Percentiles rank a stretch among this genome's conserved stretches.
Evolutionary conservation across 495 filamentous ascomycete species (phyloP).

Genomic region (Penicillium arizonense): DNA sequence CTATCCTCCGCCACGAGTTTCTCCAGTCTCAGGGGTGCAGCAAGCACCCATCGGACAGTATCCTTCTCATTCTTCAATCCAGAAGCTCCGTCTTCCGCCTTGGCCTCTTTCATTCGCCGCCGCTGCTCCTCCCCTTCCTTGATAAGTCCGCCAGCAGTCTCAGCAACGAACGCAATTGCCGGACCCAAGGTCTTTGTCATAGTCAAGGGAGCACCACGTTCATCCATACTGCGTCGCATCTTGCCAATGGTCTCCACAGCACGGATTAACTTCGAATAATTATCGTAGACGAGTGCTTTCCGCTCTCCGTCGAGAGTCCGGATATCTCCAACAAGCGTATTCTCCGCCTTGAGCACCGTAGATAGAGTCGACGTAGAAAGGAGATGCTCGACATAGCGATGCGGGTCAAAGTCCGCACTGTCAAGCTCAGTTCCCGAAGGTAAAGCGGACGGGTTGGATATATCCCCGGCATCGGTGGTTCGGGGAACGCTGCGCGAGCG

Average conservation of each 20-base stretch:
- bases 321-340: conserved; percentile 65
- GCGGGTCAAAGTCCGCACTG: conserved; percentile 44
- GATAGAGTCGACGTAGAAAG: conserved; percentile 57
- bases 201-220: conserved; percentile 44
- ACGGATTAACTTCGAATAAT: conserved; percentile 91
- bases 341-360: conserved; percentile 60
- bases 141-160: conserved; percentile 68
- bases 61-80: conserved; percentile 56
- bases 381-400: conserved; percentile 45
- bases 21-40: conserved; percentile 51
- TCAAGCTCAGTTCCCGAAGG: conserved; percentile 46
- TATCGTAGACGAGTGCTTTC: conserved; percentile 97
- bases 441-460: conserved; percentile 31
- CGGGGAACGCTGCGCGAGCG: conserved; percentile 41
- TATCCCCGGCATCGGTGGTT: conserved; percentile 37
- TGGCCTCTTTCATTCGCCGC: conserved; percentile 35
- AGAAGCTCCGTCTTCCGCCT: conserved; percentile 28
- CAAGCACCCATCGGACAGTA: conserved; percentile 71
- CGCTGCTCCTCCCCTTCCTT: conserved; percentile 45
- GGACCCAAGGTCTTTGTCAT: conserved; percentile 66
- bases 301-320: conserved; percentile 88
- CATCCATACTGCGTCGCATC: conserved; percentile 51
- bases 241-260: conserved; percentile 93
- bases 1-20: conserved; percentile 50
- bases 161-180: conserved; percentile 78